Conservation (phyloP, 495 filamentous ascomycete species). For the Daldinia bambusicola region DNA sequence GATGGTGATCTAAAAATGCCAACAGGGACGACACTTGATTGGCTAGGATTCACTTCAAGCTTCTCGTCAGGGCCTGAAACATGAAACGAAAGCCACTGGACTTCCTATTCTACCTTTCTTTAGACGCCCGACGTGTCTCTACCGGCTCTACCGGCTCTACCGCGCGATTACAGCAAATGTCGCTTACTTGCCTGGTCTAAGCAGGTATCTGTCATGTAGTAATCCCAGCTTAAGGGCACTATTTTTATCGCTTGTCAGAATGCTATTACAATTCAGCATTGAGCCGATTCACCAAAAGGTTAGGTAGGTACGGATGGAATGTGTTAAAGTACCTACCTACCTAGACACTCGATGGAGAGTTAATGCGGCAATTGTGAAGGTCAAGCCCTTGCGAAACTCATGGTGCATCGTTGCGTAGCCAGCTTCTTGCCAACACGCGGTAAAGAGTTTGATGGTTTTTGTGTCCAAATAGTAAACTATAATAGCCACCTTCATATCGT, state of each 20-base stretch:
- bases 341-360: no score
- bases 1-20: slow-evolving; percentile 24
- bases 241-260: slow-evolving; percentile 7
- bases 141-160: slow-evolving; percentile 30
- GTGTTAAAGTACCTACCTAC: no score
- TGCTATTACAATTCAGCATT: neutral
- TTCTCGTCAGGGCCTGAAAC: slow-evolving; percentile 24
- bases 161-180: slow-evolving; percentile 28
- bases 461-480: no score
- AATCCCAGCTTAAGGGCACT: neutral
- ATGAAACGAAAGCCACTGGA: slow-evolving; percentile 28
- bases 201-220: neutral
- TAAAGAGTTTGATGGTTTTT: neutral
- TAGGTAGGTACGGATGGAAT: no score
- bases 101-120: slow-evolving; percentile 22
- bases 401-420: neutral
- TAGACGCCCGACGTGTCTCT: slow-evolving; percentile 20
- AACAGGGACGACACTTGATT: slow-evolving; percentile 22
- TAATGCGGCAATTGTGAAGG: no score
- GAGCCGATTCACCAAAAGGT: neutral
- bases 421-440: neutral
- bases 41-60: slow-evolving; percentile 10
- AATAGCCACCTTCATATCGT: neutral
- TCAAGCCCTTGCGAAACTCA: no score
- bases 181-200: neutral